Conservation (phyloP, 1,284 basidiomycete genomes). For the Mycena citricolor region DNA sequence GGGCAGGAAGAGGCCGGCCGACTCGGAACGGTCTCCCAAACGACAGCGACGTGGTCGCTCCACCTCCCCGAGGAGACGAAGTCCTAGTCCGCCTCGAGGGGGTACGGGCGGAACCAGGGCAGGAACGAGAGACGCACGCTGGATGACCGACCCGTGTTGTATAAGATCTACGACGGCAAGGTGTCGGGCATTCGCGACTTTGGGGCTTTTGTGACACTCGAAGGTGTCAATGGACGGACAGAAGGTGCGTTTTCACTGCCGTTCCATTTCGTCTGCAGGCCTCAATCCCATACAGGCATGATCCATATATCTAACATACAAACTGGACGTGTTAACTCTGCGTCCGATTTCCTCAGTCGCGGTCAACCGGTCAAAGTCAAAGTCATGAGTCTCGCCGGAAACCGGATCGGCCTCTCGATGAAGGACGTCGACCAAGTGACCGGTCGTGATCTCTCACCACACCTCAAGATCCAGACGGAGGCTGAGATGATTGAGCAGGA, state of each 20-base stretch:
- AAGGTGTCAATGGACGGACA: conserved; percentile 81
- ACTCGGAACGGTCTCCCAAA: conserved; percentile 51
- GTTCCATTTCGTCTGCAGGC: conserved; percentile 9
- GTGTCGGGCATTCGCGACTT: conserved; percentile 92
- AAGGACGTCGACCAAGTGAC: conserved; percentile 94
- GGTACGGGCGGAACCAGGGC: conserved; percentile 42
- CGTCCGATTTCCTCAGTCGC: conserved; percentile 82
- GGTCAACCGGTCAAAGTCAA: conserved; percentile 92
- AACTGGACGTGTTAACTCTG: conserved; percentile 81
- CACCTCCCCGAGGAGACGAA: conserved; percentile 45
- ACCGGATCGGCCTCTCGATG: conserved; percentile 86
- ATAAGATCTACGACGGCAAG: conserved; percentile 92
- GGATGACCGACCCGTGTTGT: conserved; percentile 86
- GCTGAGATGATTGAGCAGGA: conserved; percentile 82
- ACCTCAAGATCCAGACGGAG: conserved; percentile 90
- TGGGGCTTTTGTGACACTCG: conserved; percentile 89
- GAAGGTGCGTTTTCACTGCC: conserved; percentile 68
- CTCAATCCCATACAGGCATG: conserved; percentile 62
- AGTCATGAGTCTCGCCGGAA: conserved; percentile 89
- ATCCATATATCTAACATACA: conserved; percentile 95
- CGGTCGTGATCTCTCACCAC: conserved; percentile 90
- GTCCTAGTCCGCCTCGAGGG: conserved; percentile 55
- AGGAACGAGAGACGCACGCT: conserved; percentile 44
- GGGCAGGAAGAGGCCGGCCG: conserved; percentile 57
- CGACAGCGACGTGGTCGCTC: conserved; percentile 53